Base-by-base conservation (phyloP, 192 early-diverging fungal species). In the Jimgerdemannia lactiflua region DNA sequence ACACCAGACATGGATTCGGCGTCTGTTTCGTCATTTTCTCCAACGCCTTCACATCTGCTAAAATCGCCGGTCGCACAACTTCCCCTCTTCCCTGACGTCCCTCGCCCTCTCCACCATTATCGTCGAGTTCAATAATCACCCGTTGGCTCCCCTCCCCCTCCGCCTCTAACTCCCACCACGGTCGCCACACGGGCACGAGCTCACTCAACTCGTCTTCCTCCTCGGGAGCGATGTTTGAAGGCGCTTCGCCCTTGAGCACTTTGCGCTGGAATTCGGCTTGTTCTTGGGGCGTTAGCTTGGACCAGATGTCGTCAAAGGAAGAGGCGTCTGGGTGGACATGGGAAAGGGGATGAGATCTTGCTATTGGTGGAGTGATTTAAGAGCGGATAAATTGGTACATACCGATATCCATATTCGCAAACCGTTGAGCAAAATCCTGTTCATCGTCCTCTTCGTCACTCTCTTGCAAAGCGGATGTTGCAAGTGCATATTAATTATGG, bases 341-440 rank as follows among this genome's bases (percentile, higher is more conserved):
- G 49, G 14, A 59, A 14, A 10, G 6, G 14, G 14, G 0, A 59
- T 14, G 49, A 14, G 14, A 14, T 14, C 2, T 14, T 6, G 14
- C 14, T 59, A 10, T 59, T 14, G 49, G 49, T 59, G 14, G 14
- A 59, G 49, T 59, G 49, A 59, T 59, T 59, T 10, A 59, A 6
- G 14, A 59, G 49, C 49, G 49, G 14, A 59, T 59, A 14, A 59
- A 59, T 29, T 29, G 29, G 29, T 14, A 59, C 49, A 59, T 10
- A 59, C 49, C 85, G 68, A 83, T 67, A 74, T 91, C 85, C 3
- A 91, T 49, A 19, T 69, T 80, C 11, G 65, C 74, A 69, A 91
- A 85, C 29, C 87, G 72, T 11, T 79, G 63, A 1, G 78, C 78
- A 1, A 91, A 49, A 74, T 86, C 86, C 9, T 82, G 74, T 29